Evolutionary conservation across 768 basidiomycete genomes (phyloP).

Genomic region (Lactifluus pinguis): DNA sequence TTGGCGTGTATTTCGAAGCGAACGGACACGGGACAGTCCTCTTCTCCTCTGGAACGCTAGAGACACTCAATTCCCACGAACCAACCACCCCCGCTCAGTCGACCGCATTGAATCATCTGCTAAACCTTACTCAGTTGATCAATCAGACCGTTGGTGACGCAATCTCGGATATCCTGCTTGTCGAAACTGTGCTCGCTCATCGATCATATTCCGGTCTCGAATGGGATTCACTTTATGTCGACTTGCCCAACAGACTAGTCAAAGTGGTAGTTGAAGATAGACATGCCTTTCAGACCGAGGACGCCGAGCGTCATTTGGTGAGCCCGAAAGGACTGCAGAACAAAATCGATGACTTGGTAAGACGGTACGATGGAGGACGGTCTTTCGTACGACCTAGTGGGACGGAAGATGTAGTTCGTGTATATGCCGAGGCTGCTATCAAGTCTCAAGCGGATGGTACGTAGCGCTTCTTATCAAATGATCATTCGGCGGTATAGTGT

Average conservation of each 20-base stretch:
- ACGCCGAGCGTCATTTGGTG: conserved; percentile 85
- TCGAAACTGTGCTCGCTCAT: conserved; percentile 86
- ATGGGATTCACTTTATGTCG: conserved; percentile 91
- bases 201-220: conserved; percentile 73
- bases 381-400: conserved; percentile 95
- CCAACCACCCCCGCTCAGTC: conserved; percentile 78
- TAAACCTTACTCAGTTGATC: conserved; percentile 73
- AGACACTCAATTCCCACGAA: conserved; percentile 49
- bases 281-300: conserved; percentile 77
- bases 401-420: conserved; percentile 95
- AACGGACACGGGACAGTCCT: conserved; percentile 98
- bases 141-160: conserved; percentile 99
- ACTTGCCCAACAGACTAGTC: conserved; percentile 90
- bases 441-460: conserved; percentile 75
- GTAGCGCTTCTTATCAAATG: conserved; percentile 23
- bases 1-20: conserved; percentile 99
- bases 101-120: conserved; percentile 68
- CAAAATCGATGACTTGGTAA: conserved; percentile 73
- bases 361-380: conserved; percentile 73
- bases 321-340: conserved; percentile 72
- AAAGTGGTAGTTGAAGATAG: conserved; percentile 86
- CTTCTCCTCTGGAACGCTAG: conserved; percentile 72
- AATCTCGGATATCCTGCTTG: conserved; percentile 89
- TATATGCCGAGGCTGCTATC: conserved; percentile 86
- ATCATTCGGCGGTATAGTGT: background rate